Evolutionary conservation across 176 grass and related monocot genomes (phyloP).

Genomic region (Cocos nucifera): DNA sequence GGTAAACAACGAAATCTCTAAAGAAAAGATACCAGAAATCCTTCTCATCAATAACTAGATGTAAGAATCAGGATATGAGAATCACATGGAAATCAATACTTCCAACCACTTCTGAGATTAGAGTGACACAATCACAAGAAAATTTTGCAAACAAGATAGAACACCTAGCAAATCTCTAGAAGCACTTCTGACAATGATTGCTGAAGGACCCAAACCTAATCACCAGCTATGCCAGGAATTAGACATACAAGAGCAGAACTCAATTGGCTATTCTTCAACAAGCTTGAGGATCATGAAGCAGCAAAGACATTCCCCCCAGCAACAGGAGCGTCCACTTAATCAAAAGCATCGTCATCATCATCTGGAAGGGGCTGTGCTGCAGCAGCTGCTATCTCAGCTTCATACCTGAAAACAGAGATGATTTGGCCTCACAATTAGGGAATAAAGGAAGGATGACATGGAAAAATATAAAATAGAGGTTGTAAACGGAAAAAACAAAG

Average conservation of each 20-base stretch:
- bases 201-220: not conserved
- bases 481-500: no score
- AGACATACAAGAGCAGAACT: not conserved
- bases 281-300: not conserved
- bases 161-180: not conserved
- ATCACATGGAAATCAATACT: no score
- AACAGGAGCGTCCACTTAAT: constrained; percentile 4
- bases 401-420: not conserved
- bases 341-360: constrained; percentile 30
- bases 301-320: not conserved
- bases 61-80: no score
- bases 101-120: not conserved
- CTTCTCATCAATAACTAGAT: no score
- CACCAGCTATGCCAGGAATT: not conserved
- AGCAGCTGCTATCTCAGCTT: constrained; percentile 4
- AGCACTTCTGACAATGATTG: not conserved
- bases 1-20: no score
- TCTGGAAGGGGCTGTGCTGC: constrained; percentile 19
- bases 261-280: not conserved
- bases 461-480: no score
- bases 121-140: not conserved
- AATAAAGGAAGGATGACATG: not conserved
- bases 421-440: not conserved
- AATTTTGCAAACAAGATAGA: not conserved
- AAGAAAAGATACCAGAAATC: no score